These are phyloP conservation scores for Pilasporangium apinafurcum DNA, from an alignment of 352 stramenopile genomes.

Conservation along the genomic window DNA sequence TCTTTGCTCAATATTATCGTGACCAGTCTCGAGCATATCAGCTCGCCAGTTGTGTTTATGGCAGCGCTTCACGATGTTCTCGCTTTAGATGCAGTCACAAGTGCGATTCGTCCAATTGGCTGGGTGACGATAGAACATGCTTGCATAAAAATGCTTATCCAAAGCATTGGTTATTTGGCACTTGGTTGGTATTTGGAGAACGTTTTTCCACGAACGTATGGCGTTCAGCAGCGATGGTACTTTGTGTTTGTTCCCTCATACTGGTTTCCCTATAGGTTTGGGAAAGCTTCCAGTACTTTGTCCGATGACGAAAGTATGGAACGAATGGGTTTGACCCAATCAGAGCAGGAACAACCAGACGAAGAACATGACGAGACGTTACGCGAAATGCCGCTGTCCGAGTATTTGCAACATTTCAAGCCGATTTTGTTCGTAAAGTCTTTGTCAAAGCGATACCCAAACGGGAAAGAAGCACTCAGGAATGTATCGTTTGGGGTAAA, in stretches of 20 bases:
- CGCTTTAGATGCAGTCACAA: slow-evolving; percentile 34
- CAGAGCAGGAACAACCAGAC: slow-evolving; percentile 7
- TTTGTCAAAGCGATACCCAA: slow-evolving; percentile 63
- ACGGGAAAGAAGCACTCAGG: slow-evolving; percentile 72
- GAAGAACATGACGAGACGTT: slow-evolving; percentile 45
- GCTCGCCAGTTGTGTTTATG: slow-evolving; percentile 73
- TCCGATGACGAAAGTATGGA: slow-evolving; percentile 14
- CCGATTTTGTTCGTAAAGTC: slow-evolving; percentile 50
- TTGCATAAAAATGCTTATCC: slow-evolving; percentile 63
- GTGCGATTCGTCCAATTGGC: slow-evolving; percentile 24
- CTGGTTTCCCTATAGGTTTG: slow-evolving; percentile 45
- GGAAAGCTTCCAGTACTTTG: slow-evolving; percentile 2
- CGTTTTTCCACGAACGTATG: slow-evolving; percentile 89
- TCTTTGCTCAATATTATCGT: slow-evolving; percentile 20
- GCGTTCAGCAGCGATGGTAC: slow-evolving; percentile 90
- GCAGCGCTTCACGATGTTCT: slow-evolving; percentile 40
- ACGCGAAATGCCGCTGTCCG: slow-evolving; percentile 45
- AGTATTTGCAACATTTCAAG: slow-evolving; percentile 50
- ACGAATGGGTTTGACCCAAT: slow-evolving; percentile 1
- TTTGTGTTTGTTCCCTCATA: slow-evolving; percentile 87
- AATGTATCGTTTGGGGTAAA: slow-evolving; percentile 86
- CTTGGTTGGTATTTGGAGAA: slow-evolving; percentile 93
- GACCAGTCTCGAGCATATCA: slow-evolving; percentile 39
- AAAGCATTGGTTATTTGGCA: slow-evolving; percentile 84
- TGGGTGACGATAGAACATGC: slow-evolving; percentile 40